Evolutionary conservation across 306 rosid species (phyloP), one percentile per base, ranked within the genome.

Genomic region (Inga leiocalycina): DNA sequence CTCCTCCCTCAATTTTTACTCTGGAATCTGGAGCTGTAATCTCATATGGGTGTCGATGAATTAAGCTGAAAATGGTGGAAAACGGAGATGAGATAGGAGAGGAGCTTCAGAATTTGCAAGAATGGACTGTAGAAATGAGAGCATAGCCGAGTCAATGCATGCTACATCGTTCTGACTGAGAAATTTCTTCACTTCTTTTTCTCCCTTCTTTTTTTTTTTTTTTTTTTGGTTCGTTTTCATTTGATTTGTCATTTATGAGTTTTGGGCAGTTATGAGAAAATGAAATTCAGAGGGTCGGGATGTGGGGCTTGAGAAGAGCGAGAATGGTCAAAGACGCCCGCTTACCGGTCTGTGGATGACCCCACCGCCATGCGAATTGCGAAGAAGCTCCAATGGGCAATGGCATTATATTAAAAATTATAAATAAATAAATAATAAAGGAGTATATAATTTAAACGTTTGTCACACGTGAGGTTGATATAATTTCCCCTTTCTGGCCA

Each of bases 71-170:
- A 30, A 68, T 67, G 71, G 62, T 67, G 46, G 69, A 34, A 67
- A 74, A 48, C 14, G 4, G 19, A 27, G 66, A 20, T 0, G 73
- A 30, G 65, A 13, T 11, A 24, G 13, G 22, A 46, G 37, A 78
- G 30, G 2, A 52, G 51, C 66, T 46, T 73, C 67, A 62, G 74
- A 71, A 62, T 46, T 62, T 19, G 51, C 79, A 73, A 73, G 69
- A 41, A 70, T 61, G 22, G 70, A 20, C 71, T 35, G 32, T 19
- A 24, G 24, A 22, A 4, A 43, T 35, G 17, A 75, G 61, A 39
- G 43, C 6, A 64, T 1, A 37, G 11, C 45, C 44, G n/a, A 80
- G 77, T 61, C 74, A 81, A 35, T 48, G 30, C 65, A 51, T 0
- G 66, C 39, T 74, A 43, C 77, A 8, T 7, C 70, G 0, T 24